Base-by-base conservation (phyloP, 1,139 yeast species). In the Magnusiomyces fungicola region DNA sequence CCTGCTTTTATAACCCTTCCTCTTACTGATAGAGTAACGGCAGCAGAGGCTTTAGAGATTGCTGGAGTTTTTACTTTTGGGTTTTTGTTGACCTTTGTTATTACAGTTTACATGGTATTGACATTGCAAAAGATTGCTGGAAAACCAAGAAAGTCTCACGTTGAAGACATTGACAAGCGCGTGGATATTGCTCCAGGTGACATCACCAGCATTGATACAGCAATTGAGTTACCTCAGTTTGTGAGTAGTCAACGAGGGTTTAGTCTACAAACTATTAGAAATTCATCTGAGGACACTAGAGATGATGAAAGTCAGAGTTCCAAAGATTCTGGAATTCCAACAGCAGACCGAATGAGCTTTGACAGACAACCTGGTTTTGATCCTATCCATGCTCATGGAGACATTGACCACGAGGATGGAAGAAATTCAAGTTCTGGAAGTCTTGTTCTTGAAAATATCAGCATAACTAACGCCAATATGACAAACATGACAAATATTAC, bases 1-100 rank as follows among this genome's bases (percentile, higher is more conserved):
- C 92, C 94, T 0, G 80, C 89, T 0, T 84, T 85, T 59, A 79
- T 84, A 25, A 75, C 81, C 1, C 72, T 85, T 45, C 92, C 94
- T 0, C 70, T 83, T 49, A 76, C 87, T 16, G 75, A 76, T 36
- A 75, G 76, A 53, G 81, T 85, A 43, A 71, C 82, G 14, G 79
- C 80, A 39, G 74, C 75, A 22, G 94, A 84, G 57, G 86, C 88
- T 19, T 70, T 81, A 58, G 80, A 81, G 50, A 85, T 85, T 38
- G 88, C 85, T 1, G 92, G 80, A 0, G 85, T 83, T 12, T 85
- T 84, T 61, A 70, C 80, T 2, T 55, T 82, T 39, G 92, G 94
- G 0, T 80, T 81, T 59, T 51, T 80, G 3, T 61, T 71, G 2
- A 72, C 82, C 50, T 73, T 80, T 62, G 70, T 73, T 0, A 61